phyloP scores from a whole-genome alignment of 2,329 filamentous ascomycete species.

The Penicillium hordei region DNA sequence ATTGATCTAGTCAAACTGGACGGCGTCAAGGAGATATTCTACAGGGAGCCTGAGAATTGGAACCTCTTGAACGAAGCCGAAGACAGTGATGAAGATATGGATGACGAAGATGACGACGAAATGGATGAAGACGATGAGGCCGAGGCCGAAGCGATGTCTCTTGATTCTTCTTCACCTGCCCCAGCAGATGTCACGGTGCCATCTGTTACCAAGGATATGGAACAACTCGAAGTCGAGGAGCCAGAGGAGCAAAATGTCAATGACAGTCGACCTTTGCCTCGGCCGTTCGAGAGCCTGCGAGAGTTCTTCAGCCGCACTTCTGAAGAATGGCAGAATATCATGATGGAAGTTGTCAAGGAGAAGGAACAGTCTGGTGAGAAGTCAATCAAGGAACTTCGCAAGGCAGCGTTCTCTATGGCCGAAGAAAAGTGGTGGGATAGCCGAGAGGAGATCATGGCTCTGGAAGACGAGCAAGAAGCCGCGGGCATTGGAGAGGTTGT shows the following conservation, averaged over 20 bases:
- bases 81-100: conserved; percentile 59
- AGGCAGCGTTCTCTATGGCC: conserved; percentile 82
- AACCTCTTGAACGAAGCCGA: conserved; percentile 58
- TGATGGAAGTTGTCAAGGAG: conserved; percentile 72
- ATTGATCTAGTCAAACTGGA: conserved; percentile 94
- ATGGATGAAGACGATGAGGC: conserved; percentile 39
- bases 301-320: conserved; percentile 91
- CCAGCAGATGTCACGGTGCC: conserved; percentile 40
- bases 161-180: conserved; percentile 39
- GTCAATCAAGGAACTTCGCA: conserved; percentile 86
- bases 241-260: conserved; percentile 54
- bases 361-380: conserved; percentile 59
- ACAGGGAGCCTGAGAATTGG: conserved; percentile 83
- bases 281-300: conserved; percentile 84
- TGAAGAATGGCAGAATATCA: conserved; percentile 83
- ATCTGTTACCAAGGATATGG: conserved; percentile 38
- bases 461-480: conserved; percentile 96
- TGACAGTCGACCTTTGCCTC: conserved; percentile 71
- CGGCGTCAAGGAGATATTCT: conserved; percentile 89
- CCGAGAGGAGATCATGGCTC: conserved; percentile 82
- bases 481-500: conserved; percentile 94
- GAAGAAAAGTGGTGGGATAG: conserved; percentile 99
- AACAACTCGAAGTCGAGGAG: conserved; percentile 41
- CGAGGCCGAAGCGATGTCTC: conserved; percentile 44
- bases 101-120: conserved; percentile 48